Conservation (phyloP, 106 monocot species). For the Vanilla planifolia region DNA sequence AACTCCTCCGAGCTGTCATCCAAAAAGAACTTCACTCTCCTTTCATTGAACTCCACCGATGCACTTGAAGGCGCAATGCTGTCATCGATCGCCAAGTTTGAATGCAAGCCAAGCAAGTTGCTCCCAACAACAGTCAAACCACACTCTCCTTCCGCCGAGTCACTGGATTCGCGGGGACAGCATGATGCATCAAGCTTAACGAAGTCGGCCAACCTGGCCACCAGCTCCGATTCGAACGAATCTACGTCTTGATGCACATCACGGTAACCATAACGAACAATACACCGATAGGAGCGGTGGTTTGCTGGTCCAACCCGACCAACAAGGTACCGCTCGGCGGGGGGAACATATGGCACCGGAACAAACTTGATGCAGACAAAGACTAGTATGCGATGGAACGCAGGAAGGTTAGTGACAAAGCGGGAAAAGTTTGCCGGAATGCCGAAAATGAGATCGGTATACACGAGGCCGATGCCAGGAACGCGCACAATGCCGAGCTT, state of each 20-base stretch:
- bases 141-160: not conserved
- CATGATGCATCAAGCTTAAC: constrained; percentile 21
- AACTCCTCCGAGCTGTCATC: constrained; percentile 8
- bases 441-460: constrained; percentile 55
- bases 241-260: constrained; percentile 53
- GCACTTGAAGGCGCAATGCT: constrained; percentile 11
- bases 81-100: constrained; percentile 15
- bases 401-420: constrained; percentile 72
- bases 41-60: constrained; percentile 1
- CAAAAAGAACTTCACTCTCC: constrained; percentile 30
- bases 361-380: constrained; percentile 62
- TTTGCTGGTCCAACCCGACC: constrained; percentile 50
- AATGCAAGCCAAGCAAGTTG: not conserved
- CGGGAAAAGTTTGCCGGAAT: constrained; percentile 66
- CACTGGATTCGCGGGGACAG: not conserved
- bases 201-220: constrained; percentile 39
- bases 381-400: constrained; percentile 61
- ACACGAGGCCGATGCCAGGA: constrained; percentile 62
- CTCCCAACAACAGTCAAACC: constrained; percentile 26
- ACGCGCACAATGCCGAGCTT: constrained; percentile 58
- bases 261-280: constrained; percentile 60
- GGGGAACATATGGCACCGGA: constrained; percentile 51
- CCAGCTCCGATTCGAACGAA: constrained; percentile 50
- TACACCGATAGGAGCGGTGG: constrained; percentile 57
- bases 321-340: constrained; percentile 51